These are phyloP conservation scores for Arctostaphylos glauca DNA, from an alignment of 148 eudicot species.

Conservation along the genomic window DNA sequence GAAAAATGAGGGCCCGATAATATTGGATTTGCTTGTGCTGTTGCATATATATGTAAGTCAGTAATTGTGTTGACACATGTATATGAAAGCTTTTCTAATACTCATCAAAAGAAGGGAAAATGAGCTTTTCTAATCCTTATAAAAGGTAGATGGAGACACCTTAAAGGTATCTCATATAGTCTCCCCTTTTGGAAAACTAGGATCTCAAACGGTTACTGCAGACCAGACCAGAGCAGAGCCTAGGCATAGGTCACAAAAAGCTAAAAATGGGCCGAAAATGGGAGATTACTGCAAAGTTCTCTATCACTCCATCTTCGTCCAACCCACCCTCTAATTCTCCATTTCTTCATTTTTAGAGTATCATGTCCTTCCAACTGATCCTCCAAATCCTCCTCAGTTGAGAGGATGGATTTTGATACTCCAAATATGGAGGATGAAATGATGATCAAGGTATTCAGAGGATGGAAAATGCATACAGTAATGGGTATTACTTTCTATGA, in stretches of 20 bases:
- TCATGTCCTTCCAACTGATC: no score
- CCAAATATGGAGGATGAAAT: no score
- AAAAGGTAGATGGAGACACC: no score
- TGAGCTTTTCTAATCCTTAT: background rate
- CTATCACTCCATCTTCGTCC: background rate
- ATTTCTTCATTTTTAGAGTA: no score
- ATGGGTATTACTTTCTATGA: no score
- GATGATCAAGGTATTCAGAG: no score
- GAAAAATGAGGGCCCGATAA: background rate
- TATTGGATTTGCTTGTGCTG: background rate
- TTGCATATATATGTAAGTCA: background rate
- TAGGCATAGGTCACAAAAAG: background rate
- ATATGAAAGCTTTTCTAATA: background rate
- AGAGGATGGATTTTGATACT: no score
- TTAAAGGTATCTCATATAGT: background rate
- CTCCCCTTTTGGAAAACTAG: background rate
- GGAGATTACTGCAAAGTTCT: background rate
- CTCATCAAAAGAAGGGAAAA: background rate
- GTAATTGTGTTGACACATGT: background rate
- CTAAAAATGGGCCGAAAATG: background rate
- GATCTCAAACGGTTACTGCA: background rate
- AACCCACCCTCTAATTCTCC: no score
- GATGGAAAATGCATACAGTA: no score
- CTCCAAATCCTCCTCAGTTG: no score
- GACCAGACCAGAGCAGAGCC: background rate